These are phyloP conservation scores for Pulveroboletus sp. DNA, from an alignment of 768 basidiomycete species.

Conservation along the genomic window DNA sequence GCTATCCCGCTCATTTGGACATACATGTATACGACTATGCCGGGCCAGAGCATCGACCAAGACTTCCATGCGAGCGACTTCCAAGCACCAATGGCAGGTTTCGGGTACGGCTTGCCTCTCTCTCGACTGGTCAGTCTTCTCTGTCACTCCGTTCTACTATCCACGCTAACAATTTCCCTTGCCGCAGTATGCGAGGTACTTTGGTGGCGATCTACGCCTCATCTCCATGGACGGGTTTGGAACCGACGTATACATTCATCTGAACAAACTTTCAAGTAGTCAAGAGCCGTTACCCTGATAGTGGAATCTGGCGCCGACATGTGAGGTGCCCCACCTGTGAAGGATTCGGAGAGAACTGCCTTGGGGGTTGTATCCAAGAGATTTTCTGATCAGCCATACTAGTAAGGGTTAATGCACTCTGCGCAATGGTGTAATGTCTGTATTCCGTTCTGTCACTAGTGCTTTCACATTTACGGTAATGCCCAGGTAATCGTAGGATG, in stretches of 20 bases:
- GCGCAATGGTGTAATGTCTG: constrained; percentile 4
- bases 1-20: constrained; percentile 97
- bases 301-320: background rate
- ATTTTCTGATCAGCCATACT: no score
- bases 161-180: constrained; percentile 1
- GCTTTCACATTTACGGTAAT: background rate
- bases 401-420: no score
- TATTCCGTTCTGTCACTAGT: background rate
- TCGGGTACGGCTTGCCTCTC: constrained; percentile 90
- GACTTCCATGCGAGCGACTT: constrained; percentile 82
- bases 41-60: constrained; percentile 64
- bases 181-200: constrained; percentile 84
- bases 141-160: constrained; percentile 53
- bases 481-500: constrained; percentile 3
- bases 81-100: constrained; percentile 98
- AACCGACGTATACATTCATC: constrained; percentile 90
- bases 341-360: no score
- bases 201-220: constrained; percentile 86
- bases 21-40: constrained; percentile 94
- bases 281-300: constrained; percentile 24
- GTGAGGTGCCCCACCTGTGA: background rate
- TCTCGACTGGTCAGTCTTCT: constrained; percentile 70
- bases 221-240: constrained; percentile 99
- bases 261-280: constrained; percentile 73
- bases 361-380: no score